Evolutionary conservation across 495 filamentous ascomycete species (phyloP).

Genomic region (Penicillium crystallinum): DNA sequence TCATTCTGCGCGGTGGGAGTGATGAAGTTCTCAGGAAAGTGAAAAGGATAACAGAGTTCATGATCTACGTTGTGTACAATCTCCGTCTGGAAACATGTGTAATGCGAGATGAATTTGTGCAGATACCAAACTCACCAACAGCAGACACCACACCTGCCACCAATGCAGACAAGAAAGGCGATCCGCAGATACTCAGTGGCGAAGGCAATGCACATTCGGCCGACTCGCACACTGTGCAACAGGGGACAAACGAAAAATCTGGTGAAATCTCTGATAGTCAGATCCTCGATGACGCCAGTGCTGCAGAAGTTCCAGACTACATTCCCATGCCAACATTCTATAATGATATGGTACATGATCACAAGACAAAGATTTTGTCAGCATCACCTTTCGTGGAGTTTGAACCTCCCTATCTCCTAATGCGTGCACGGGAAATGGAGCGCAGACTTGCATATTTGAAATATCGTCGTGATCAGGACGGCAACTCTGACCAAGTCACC

Average conservation of each 20-base stretch:
- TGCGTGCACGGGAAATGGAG: slow-evolving; percentile 87
- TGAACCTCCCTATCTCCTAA: slow-evolving; percentile 85
- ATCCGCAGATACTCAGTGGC: neutral
- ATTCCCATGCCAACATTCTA: slow-evolving; percentile 89
- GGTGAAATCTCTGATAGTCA: slow-evolving; percentile 15
- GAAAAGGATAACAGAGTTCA: slow-evolving; percentile 95
- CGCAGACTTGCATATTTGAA: slow-evolving; percentile 73
- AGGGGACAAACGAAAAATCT: slow-evolving; percentile 13
- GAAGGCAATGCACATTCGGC: neutral
- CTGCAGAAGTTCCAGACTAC: slow-evolving; percentile 67
- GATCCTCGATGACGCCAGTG: slow-evolving; percentile 31
- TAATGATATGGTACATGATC: slow-evolving; percentile 87
- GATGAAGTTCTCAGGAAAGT: slow-evolving; percentile 65
- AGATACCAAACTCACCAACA: slow-evolving; percentile 64
- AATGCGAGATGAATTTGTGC: slow-evolving; percentile 91
- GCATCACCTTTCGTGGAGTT: slow-evolving; percentile 96
- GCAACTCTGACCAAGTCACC: slow-evolving; percentile 42
- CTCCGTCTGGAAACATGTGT: slow-evolving; percentile 92
- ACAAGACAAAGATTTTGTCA: slow-evolving; percentile 88
- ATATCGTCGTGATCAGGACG: slow-evolving; percentile 73
- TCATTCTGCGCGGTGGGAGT: slow-evolving; percentile 81
- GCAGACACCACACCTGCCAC: slow-evolving; percentile 19
- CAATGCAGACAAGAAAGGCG: slow-evolving; percentile 6
- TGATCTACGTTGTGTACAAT: slow-evolving; percentile 98
- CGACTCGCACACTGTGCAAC: slow-evolving; percentile 8